Evolutionary conservation across 1,139 yeast genomes (phyloP).

Genomic region (Protomyces inouyei): DNA sequence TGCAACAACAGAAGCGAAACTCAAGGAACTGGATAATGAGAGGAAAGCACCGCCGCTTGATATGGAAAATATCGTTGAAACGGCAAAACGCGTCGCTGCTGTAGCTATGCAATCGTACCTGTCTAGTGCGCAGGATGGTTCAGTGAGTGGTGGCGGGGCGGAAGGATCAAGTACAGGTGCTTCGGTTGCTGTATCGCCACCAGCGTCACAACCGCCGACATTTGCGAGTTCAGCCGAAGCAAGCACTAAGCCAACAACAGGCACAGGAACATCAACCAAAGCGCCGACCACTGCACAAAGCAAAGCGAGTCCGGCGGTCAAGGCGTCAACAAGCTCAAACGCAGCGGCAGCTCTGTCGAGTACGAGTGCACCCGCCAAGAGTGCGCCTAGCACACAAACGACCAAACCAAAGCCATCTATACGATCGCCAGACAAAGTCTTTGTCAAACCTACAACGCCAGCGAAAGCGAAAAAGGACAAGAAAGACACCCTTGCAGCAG

Average conservation of each 20-base stretch:
- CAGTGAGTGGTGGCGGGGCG: not conserved
- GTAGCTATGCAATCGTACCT: not conserved
- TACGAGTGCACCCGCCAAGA: not conserved
- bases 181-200: not conserved
- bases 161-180: not conserved
- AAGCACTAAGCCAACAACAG: not conserved
- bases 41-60: not conserved
- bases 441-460: not conserved
- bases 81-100: not conserved
- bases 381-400: too few relatives aligned
- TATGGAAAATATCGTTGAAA: not conserved
- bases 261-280: not conserved
- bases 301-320: too few relatives aligned
- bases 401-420: not conserved
- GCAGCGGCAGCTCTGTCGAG: not conserved
- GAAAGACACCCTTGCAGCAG: not conserved
- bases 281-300: not conserved
- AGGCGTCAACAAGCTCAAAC: not conserved
- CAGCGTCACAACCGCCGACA: not conserved
- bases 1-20: not conserved
- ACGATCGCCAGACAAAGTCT: not conserved
- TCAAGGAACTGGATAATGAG: not conserved
- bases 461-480: not conserved
- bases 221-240: not conserved
- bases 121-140: not conserved